Evolutionary conservation across 495 filamentous ascomycete species (phyloP), one percentile per base, ranked within the genome.

Genomic region (Podospora fimiseda): DNA sequence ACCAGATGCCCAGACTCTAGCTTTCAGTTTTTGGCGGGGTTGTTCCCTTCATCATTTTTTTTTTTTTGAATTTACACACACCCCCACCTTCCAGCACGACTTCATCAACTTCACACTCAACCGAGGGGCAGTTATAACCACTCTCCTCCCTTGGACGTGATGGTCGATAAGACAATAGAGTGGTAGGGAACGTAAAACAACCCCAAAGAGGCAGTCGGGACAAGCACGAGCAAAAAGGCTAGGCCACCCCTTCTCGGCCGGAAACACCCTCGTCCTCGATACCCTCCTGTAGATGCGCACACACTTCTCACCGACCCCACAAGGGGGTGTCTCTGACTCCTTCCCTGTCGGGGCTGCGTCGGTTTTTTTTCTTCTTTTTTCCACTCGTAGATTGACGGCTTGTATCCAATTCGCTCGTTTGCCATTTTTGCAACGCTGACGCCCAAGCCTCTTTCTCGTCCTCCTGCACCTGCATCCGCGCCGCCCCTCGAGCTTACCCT

Each of bases 301-400:
- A 19, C 48, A 43, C 48, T 23, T 51, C 51, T 62, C 51, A 60
- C 60, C 57, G 62, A 60, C 62, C 58, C 62, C 62, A 65, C 62
- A 37, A 38, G 56, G 43, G 42, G 47, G 38, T 39, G 13, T 42
- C 55, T 62, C 52, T 57, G 50, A 51, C 59, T 58, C 58, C 60
- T 56, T 58, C 50, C 61, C 48, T 48, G 51, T 38, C 49, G 51
- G 52, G 52, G 59, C 49, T 45, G 50, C 40, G 22, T 38, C 58
- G 45, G 22, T 52, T 60, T 62, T 46, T 45, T 56, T 52, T 60
- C 57, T 58, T 47, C 52, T 58, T 62, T 42, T 38, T 52, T 49
- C 55, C 54, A 55, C 45, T 51, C 51, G 53, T 42, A 50, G 53
- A 23, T 48, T 50, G 43, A 43, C 15, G 41, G 30, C 38, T 50